Evolutionary conservation across 164 flowering plant genomes (phyloP), one percentile per base, ranked within the genome.

Genomic region (Piper longum): DNA sequence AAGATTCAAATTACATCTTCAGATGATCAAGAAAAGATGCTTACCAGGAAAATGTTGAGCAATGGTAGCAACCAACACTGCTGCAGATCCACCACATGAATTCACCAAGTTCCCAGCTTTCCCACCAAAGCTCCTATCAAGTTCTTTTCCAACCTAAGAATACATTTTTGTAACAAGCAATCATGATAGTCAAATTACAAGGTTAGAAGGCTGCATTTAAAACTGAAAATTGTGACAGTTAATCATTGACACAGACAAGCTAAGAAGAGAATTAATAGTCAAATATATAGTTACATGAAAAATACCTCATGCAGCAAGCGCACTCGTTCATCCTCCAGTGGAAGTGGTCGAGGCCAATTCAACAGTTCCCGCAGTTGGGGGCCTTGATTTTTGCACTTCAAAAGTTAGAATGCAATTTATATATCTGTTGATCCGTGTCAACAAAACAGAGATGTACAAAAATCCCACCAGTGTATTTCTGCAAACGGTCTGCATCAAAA

Each of bases 301-400:
- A 36, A 16, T 67, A 89, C 98, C 97, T 92, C 98, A 63, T 84
- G 96, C 63, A 92, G 66, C 63, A 92, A 76, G 65, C 97, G 96
- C 36, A 88, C 75, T 1, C 97, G 81, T 71, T 93, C 97, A 60
- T 93, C 97, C 74, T 90, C 98, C 81, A 93, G 79, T 51, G 98
- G 98, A 73, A 93, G 88, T 54, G 90, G 96, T 43, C 91, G 80
- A 59, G 97, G 90, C 98, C 97, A 93, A 68, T 85, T 83, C 72
- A 93, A 77, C 69, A 88, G 42, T 66, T 84, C 79, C 7, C 91
- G 88, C 51, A 93, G 67, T 57, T 90, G 75, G 70, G 82, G 83
- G 74, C 98, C 98, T 93, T 73, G 51, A 60, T 68, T 44, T 44
- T 44, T 44, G 11, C 7, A 5, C 11, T 44, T 44, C 11, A 11